phyloP scores from a whole-genome alignment of 441 rosid genomes.

The Capsella rubella region DNA sequence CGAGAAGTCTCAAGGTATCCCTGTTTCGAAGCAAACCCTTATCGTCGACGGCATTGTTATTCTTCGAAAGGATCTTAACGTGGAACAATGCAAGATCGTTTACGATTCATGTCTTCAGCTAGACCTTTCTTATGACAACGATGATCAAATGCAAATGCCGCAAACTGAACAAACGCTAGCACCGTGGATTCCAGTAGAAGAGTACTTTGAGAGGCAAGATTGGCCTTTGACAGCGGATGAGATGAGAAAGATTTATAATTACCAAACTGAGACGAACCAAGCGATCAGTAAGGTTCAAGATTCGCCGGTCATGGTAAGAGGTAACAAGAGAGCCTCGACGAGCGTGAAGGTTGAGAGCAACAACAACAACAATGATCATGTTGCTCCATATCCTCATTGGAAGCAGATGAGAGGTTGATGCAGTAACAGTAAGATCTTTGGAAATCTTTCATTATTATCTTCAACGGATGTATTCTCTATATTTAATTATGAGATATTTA shows the following conservation, averaged over 20 bases:
- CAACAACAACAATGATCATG: neutral
- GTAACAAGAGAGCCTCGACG: neutral
- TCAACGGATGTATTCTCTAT: too few species aligned
- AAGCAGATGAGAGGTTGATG: neutral
- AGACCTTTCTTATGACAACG: conserved; percentile 25
- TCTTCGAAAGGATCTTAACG: conserved; percentile 65
- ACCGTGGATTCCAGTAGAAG: neutral
- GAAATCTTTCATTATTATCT: too few species aligned
- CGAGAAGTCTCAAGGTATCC: conserved; percentile 61
- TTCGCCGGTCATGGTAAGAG: neutral
- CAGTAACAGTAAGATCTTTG: too few species aligned
- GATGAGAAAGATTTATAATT: neutral
- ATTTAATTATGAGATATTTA: too few species aligned
- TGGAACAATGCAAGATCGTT: conserved; percentile 57
- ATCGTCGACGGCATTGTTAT: conserved; percentile 57
- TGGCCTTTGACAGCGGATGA: neutral
- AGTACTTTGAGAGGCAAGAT: neutral
- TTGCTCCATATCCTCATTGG: neutral
- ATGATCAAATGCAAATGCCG: neutral
- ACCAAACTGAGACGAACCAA: neutral
- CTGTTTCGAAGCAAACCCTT: conserved; percentile 59
- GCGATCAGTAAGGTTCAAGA: neutral
- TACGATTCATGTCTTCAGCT: conserved; percentile 65
- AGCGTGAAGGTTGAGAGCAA: neutral
- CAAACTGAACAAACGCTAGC: neutral